A percentile compares a stretch with the other conserved stretches of the same genome.
Conservation (phyloP, 2,329 filamentous ascomycete species). For the Cladosporium sp. region DNA sequence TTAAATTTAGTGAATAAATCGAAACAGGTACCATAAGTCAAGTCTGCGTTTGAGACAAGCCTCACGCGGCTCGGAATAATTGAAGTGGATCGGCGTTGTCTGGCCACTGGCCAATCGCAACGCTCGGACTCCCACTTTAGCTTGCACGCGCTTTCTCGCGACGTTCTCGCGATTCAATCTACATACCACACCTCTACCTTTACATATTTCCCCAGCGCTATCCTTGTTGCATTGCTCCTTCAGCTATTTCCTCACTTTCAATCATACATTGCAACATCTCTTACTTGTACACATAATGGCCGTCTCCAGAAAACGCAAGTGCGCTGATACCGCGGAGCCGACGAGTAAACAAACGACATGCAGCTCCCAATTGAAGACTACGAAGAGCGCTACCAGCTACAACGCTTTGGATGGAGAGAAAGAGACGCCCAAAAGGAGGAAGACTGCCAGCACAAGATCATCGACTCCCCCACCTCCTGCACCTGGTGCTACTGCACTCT, state of each 20-base stretch:
- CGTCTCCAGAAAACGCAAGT: conserved; percentile 34
- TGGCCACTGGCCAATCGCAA: neutral
- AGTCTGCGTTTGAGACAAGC: neutral
- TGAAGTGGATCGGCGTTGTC: neutral
- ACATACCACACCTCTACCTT: conserved; percentile 11
- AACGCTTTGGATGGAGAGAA: neutral
- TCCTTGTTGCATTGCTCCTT: conserved; percentile 15
- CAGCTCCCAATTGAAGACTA: conserved; percentile 15
- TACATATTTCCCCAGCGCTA: conserved; percentile 7
- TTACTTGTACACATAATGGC: conserved; percentile 29
- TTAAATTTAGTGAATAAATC: neutral
- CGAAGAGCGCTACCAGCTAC: neutral
- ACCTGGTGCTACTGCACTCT: neutral
- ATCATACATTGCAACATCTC: neutral
- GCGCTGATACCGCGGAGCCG: conserved; percentile 25
- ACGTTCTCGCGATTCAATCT: neutral
- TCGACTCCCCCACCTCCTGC: conserved; percentile 28
- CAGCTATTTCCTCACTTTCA: neutral
- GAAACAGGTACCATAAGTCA: neutral
- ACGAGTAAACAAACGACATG: conserved; percentile 32
- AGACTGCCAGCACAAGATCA: conserved; percentile 24
- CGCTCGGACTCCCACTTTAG: neutral
- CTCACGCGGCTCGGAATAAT: neutral
- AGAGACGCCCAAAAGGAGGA: conserved; percentile 22
- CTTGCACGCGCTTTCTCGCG: conserved; percentile 4